Base-by-base conservation (phyloP, 2,329 filamentous ascomycete genomes). In the Aspergillus texensis region DNA sequence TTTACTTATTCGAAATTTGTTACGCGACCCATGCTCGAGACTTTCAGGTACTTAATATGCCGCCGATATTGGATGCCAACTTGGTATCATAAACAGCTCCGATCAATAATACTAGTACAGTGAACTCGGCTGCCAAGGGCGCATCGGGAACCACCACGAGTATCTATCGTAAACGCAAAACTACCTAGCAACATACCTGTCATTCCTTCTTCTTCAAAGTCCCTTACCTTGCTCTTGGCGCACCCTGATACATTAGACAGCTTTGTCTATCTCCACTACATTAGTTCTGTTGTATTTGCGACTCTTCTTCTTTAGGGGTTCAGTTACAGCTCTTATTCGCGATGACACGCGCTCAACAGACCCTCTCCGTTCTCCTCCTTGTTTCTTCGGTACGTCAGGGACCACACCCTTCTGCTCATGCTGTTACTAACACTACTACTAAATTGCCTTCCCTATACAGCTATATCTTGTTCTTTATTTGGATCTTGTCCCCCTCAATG, bases 331-430 rank as follows among this genome's bases (percentile, higher is more conserved):
- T 30, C 34, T 60, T 41, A 6, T 63, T 67, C 81, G 89, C 69
- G 68, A 98, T 98, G 95, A 97, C 95, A 70, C 93, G 94, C 81
- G 95, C 95, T 26, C 90, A 92, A 79, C 94, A 98, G 81, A 94
- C 92, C 68, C 89, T 97, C 77, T 96, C 93, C 66, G 85, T 97
- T 74, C 90, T 89, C 74, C 88, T 97, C 74, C 86, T 97, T 71
- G 86, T 95, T 80, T 92, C 92, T 73, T 96, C 94, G 43, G 94
- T 97, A 89, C 72, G 88, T 34, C 54, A 43, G 30, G 30, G n/a
- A 32, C 21, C 14, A 6, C 54, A 58, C 50, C 62, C 53, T 59
- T 61, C 64, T 53, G 56, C 61, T 58, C 5, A 10, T 58, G 56
- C 57, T 58, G 52, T 39, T 60, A 66, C 67, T 70, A 63, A 66